These are phyloP conservation scores for Nicotiana tomentosiformis DNA, from an alignment of 257 asterid species.

Conservation along the genomic window DNA sequence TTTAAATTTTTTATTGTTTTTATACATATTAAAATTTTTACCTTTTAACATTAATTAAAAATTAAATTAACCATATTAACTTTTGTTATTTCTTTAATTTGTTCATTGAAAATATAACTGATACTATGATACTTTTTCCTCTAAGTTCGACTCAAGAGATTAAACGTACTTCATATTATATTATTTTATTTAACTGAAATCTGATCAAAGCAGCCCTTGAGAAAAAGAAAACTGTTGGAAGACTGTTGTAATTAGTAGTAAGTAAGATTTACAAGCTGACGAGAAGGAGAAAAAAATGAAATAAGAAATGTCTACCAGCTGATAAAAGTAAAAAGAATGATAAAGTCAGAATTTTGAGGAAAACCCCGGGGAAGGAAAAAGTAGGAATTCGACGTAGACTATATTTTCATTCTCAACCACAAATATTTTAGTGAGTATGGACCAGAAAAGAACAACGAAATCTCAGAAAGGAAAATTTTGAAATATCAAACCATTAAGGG, in stretches of 20 bases:
- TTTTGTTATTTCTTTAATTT: no score
- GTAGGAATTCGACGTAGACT: not conserved
- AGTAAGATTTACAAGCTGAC: not conserved
- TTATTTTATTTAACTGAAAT: not conserved
- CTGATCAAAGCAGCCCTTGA: not conserved
- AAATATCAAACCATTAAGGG: not conserved
- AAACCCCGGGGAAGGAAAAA: not conserved
- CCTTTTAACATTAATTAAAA: no score
- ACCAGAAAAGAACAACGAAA: not conserved
- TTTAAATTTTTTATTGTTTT: no score
- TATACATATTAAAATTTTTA: no score
- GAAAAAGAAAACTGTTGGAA: no score
- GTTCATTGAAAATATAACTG: no score
- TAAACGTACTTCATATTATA: not conserved
- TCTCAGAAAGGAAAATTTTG: not conserved
- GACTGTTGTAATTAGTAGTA: not conserved
- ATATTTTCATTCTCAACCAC: not conserved
- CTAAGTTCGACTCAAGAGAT: not conserved
- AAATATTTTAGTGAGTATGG: not conserved
- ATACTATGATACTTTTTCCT: not conserved
- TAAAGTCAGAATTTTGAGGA: no score
- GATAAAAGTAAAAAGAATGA: no score
- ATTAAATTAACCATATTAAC: no score
- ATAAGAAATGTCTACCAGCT: not conserved
- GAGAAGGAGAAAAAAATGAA: not conserved